Evolutionary conservation across 495 filamentous ascomycete species (phyloP).

Genomic region (Tuber melanosporum): DNA sequence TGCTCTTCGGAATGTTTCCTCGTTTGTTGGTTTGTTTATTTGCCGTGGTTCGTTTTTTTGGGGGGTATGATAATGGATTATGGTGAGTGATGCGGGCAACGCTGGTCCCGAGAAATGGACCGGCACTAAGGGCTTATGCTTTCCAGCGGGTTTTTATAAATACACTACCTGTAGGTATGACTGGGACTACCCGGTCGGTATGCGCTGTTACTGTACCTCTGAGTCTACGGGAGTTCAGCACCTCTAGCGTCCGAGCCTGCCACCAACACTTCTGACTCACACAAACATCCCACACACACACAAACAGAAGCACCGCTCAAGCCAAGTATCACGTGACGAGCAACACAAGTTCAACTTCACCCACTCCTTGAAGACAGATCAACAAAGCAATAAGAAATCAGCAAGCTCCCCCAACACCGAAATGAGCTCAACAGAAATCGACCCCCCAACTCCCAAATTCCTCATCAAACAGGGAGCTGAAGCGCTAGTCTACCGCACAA

Average conservation of each 20-base stretch:
- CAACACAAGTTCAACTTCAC: not conserved
- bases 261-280: not conserved
- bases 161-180: not conserved
- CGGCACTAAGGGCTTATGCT: not conserved
- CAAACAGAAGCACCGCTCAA: not conserved
- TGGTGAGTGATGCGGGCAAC: not conserved
- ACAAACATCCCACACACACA: not conserved
- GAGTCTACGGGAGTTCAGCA: not conserved
- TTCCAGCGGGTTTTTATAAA: constrained; percentile 2
- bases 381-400: not conserved
- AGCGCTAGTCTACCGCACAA: constrained; percentile 83
- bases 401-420: not conserved
- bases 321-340: not conserved
- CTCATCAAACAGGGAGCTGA: constrained; percentile 90
- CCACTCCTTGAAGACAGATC: not conserved
- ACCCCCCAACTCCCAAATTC: constrained; percentile 31
- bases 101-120: not conserved
- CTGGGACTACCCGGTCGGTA: not conserved
- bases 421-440: not conserved
- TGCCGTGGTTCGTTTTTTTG: not conserved
- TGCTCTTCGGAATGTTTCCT: not conserved
- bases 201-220: not conserved
- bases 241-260: not conserved
- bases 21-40: not conserved
- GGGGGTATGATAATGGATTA: not conserved